These are phyloP conservation scores for Microbotryomycetes sp. DNA, from an alignment of 1,284 basidiomycete genomes.

Conservation along the genomic window DNA sequence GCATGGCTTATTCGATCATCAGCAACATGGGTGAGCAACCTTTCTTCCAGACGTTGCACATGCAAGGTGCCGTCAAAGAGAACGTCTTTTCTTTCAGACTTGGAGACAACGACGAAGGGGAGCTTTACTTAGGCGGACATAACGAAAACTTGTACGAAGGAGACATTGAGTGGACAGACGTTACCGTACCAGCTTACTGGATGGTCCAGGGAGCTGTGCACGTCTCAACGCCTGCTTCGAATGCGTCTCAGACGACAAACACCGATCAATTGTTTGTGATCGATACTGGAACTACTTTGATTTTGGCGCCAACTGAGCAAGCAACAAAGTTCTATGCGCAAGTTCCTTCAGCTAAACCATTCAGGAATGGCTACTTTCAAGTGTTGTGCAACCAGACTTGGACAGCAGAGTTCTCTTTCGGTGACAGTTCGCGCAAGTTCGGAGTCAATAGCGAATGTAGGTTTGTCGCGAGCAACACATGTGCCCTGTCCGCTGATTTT, in stretches of 20 bases:
- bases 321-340: neutral
- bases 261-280: neutral
- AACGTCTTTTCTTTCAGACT: neutral
- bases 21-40: neutral
- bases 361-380: neutral
- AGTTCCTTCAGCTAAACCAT: neutral
- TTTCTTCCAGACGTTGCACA: neutral
- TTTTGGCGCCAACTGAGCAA: neutral
- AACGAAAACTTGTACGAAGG: neutral
- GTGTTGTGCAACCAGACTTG: neutral
- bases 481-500: neutral
- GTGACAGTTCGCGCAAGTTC: neutral
- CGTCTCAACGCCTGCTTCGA: neutral
- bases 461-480: neutral
- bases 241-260: neutral
- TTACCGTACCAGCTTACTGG: neutral
- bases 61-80: neutral
- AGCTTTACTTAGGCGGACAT: neutral
- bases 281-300: neutral
- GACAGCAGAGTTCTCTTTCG: neutral
- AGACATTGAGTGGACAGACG: neutral
- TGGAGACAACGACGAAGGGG: neutral
- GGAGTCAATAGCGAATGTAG: neutral
- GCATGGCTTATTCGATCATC: neutral
- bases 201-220: neutral